Evolutionary conservation across 305 asterid species (phyloP).

Genomic region (Lippia alba): DNA sequence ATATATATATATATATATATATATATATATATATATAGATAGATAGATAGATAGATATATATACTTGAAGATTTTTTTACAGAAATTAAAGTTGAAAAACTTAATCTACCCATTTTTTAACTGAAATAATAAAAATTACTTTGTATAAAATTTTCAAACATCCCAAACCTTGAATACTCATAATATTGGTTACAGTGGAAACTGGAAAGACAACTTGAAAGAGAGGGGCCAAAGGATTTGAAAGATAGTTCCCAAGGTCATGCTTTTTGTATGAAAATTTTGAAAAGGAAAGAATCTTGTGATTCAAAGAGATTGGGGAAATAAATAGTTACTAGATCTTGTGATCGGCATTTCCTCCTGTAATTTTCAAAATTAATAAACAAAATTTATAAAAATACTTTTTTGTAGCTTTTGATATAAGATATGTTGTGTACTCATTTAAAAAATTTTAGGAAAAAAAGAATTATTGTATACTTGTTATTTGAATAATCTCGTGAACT

Average conservation of each 20-base stretch:
- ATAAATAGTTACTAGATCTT: slow-evolving; percentile 4
- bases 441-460: too few species aligned
- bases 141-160: too few species aligned
- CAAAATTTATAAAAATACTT: too few species aligned
- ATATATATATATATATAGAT: too few species aligned
- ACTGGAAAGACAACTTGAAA: background rate
- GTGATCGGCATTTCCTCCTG: too few species aligned
- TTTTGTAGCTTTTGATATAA: too few species aligned
- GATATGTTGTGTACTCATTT: too few species aligned
- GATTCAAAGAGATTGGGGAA: slow-evolving; percentile 10
- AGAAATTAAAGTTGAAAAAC: slow-evolving; percentile 10
- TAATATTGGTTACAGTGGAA: background rate
- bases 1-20: too few species aligned
- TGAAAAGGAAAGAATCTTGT: slow-evolving; percentile 29
- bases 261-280: background rate
- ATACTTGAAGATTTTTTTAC: background rate
- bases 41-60: too few species aligned
- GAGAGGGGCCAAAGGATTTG: background rate
- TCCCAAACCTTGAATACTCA: background rate
- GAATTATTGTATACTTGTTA: too few species aligned
- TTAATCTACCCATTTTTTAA: background rate
- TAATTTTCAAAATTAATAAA: too few species aligned
- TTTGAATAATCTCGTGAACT: too few species aligned
- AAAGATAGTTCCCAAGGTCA: background rate
- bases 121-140: background rate